Percentiles rank a stretch among this genome's conserved stretches.
phyloP scores from a whole-genome alignment of 345 rosid genomes.

The Eucalyptus victrix region DNA sequence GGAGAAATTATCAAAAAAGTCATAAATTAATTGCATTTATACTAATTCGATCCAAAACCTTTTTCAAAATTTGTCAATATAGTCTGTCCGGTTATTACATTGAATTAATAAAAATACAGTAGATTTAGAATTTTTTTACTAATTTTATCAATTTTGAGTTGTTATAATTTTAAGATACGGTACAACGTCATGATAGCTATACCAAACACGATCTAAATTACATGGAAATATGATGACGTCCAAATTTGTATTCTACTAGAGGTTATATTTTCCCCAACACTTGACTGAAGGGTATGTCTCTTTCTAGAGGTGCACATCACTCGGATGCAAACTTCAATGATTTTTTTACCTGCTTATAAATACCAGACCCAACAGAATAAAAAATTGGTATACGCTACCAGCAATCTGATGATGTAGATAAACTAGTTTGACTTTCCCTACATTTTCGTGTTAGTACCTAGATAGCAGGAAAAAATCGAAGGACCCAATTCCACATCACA shows the following conservation, averaged over 20 bases:
- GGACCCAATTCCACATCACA: background rate
- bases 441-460: background rate
- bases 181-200: background rate
- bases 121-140: no score
- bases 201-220: background rate
- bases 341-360: background rate
- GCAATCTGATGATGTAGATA: background rate
- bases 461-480: background rate
- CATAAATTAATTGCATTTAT: no score
- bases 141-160: background rate
- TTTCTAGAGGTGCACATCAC: background rate
- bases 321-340: background rate
- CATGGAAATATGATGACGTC: background rate
- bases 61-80: background rate
- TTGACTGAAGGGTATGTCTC: background rate
- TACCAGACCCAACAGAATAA: background rate
- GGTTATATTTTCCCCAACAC: background rate
- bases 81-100: no score
- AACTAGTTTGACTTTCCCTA: background rate
- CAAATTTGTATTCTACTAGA: background rate
- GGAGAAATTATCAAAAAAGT: no score
- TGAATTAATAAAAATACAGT: no score
- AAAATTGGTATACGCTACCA: background rate
- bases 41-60: accelerated
- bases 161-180: background rate